Percentiles rank a stretch among this genome's conserved stretches.
phyloP scores from a whole-genome alignment of 2,329 filamentous ascomycete species.

The Sporothrix luriei region DNA sequence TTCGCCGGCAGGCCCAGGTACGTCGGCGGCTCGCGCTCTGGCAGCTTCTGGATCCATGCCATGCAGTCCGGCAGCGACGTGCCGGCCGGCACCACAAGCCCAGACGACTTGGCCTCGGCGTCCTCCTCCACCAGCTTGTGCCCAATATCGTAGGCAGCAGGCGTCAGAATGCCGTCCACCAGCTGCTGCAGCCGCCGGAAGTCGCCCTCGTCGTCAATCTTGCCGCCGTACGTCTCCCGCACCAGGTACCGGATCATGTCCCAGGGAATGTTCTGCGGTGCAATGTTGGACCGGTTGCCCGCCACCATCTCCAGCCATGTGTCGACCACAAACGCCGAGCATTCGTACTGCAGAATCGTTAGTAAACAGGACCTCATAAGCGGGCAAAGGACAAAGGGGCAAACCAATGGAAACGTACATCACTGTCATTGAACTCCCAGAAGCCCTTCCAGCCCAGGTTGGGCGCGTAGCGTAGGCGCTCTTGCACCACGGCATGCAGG shows the following conservation, averaged over 20 bases:
- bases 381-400: background rate
- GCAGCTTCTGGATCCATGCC: conserved; percentile 86
- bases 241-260: conserved; percentile 89
- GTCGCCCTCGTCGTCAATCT: conserved; percentile 90
- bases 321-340: conserved; percentile 92
- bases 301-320: conserved; percentile 86
- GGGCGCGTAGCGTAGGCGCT: conserved; percentile 90
- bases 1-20: conserved; percentile 93
- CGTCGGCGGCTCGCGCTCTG: conserved; percentile 93
- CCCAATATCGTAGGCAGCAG: conserved; percentile 86
- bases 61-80: conserved; percentile 85
- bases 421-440: conserved; percentile 99
- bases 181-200: conserved; percentile 72
- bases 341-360: conserved; percentile 77
- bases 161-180: conserved; percentile 77
- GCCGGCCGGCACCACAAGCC: conserved; percentile 73
- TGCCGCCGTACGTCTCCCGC: conserved; percentile 94
- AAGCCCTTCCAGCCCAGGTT: conserved; percentile 96
- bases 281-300: conserved; percentile 85
- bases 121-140: conserved; percentile 75
- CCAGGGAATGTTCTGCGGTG: conserved; percentile 93
- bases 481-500: conserved; percentile 93
- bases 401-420: conserved; percentile 66
- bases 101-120: conserved; percentile 57
- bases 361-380: background rate